Percentiles rank a stretch among this genome's conserved stretches.
These are phyloP conservation scores for Globisporangium iwayamae DNA, from an alignment of 352 stramenopile genomes.

Conservation along the genomic window DNA sequence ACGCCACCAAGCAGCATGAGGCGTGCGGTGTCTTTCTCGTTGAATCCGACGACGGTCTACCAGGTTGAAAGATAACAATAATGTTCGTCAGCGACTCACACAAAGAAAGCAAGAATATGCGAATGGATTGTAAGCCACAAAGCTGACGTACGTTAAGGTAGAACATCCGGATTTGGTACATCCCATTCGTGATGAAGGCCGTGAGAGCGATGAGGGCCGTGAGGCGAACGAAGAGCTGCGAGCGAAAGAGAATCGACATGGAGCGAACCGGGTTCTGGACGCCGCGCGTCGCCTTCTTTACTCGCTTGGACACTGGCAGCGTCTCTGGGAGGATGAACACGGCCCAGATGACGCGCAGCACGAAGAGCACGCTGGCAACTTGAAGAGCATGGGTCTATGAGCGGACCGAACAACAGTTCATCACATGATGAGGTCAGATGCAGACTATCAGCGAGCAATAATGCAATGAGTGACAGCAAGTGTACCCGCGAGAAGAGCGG, in stretches of 20 bases:
- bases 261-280: constrained; percentile 56
- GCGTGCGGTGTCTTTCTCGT: constrained; percentile 57
- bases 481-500: constrained; percentile 50
- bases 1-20: constrained; percentile 61
- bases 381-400: constrained; percentile 43
- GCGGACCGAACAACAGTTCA: not conserved
- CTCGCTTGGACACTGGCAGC: constrained; percentile 32
- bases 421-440: not conserved
- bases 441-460: not conserved
- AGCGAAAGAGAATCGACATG: constrained; percentile 66
- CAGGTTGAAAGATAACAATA: not conserved
- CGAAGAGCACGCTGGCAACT: constrained; percentile 40
- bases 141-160: constrained; percentile 54
- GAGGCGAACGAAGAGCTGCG: constrained; percentile 57
- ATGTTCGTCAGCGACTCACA: not conserved
- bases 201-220: constrained; percentile 67
- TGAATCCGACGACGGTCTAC: constrained; percentile 60
- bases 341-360: constrained; percentile 51
- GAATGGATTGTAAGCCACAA: not conserved
- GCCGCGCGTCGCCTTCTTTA: constrained; percentile 24
- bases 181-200: constrained; percentile 53
- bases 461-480: not conserved
- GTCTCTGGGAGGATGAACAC: constrained; percentile 61
- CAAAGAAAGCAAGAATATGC: not conserved
- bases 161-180: constrained; percentile 65